A percentile compares a stretch with the other conserved stretches of the same genome.
Evolutionary conservation across 2,329 filamentous ascomycete genomes (phyloP).

Genomic region (Diplodia corticola): DNA sequence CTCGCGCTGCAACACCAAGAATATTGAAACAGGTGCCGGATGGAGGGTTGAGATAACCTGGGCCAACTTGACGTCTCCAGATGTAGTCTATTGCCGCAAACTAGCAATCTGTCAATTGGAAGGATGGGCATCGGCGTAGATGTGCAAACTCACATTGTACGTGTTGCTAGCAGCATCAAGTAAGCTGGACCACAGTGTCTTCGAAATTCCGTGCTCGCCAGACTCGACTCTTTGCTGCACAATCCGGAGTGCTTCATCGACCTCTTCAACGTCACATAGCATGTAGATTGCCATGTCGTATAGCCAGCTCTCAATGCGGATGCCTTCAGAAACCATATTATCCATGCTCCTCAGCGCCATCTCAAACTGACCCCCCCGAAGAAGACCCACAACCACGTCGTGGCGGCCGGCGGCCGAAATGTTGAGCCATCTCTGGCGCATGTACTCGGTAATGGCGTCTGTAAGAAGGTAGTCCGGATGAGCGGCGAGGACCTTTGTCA

Average conservation of each 20-base stretch:
- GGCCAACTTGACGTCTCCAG: slow-evolving; percentile 68
- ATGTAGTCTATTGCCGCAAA: slow-evolving; percentile 65
- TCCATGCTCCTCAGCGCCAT: slow-evolving; percentile 71
- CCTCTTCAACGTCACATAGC: slow-evolving; percentile 69
- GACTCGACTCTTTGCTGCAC: slow-evolving; percentile 46
- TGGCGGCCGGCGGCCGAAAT: slow-evolving; percentile 64
- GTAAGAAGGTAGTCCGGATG: slow-evolving; percentile 84
- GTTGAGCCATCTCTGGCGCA: slow-evolving; percentile 71
- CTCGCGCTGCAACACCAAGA: slow-evolving; percentile 68
- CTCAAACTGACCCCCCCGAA: slow-evolving; percentile 82
- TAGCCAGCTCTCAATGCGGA: slow-evolving; percentile 68
- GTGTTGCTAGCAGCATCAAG: slow-evolving; percentile 72
- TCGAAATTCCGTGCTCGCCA: slow-evolving; percentile 26
- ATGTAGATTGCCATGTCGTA: slow-evolving; percentile 75
- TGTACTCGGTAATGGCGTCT: slow-evolving; percentile 67
- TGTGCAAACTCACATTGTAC: slow-evolving; percentile 51
- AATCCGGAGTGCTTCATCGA: slow-evolving; percentile 74
- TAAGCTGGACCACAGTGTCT: slow-evolving; percentile 64
- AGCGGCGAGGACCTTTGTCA: slow-evolving; percentile 61
- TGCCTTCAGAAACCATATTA: slow-evolving; percentile 59
- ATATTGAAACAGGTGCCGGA: slow-evolving; percentile 67
- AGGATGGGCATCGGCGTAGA: too few species aligned
- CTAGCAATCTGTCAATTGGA: slow-evolving; percentile 37
- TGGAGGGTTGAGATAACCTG: slow-evolving; percentile 61
- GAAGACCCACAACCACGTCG: slow-evolving; percentile 68